Evolutionary conservation across 2,329 filamentous ascomycete genomes (phyloP).

Genomic region (Lasiodiplodia theobromae): DNA sequence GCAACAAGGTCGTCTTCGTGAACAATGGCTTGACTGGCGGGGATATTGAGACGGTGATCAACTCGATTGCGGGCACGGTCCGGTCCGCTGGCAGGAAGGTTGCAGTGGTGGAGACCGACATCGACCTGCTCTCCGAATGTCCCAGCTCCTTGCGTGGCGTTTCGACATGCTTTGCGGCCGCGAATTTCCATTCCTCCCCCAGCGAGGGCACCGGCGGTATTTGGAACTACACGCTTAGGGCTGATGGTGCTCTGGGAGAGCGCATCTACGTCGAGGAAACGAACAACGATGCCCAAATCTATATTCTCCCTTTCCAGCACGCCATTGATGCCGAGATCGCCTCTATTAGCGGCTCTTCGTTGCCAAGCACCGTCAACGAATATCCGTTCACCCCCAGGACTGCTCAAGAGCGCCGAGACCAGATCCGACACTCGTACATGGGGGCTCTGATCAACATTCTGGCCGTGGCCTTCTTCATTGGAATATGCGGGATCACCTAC

Average conservation of each 20-base stretch:
- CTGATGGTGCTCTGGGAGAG: constrained; percentile 73
- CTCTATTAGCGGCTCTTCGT: constrained; percentile 54
- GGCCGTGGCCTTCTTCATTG: constrained; percentile 79
- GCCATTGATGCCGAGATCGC: constrained; percentile 79
- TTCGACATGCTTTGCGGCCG: constrained; percentile 74
- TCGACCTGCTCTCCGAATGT: constrained; percentile 69
- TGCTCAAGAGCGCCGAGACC: constrained; percentile 68
- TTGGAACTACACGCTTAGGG: constrained; percentile 89
- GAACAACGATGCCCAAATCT: constrained; percentile 78
- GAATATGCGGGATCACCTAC: constrained; percentile 82
- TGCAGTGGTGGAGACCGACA: constrained; percentile 60
- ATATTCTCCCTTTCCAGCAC: constrained; percentile 78
- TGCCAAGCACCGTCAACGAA: constrained; percentile 59
- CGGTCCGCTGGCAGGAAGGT: constrained; percentile 63
- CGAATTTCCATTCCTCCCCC: constrained; percentile 78
- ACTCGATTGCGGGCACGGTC: constrained; percentile 65
- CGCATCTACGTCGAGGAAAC: constrained; percentile 69
- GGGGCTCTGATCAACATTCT: constrained; percentile 76
- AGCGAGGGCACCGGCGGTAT: constrained; percentile 68
- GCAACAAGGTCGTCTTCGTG: constrained; percentile 78
- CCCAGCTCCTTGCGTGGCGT: constrained; percentile 65
- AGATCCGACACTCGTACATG: constrained; percentile 76
- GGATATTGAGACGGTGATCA: constrained; percentile 75
- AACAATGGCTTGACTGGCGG: constrained; percentile 74
- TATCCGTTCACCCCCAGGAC: constrained; percentile 80